Evolutionary conservation across 768 basidiomycete genomes (phyloP).

Genomic region (Termitomyces titanicus): DNA sequence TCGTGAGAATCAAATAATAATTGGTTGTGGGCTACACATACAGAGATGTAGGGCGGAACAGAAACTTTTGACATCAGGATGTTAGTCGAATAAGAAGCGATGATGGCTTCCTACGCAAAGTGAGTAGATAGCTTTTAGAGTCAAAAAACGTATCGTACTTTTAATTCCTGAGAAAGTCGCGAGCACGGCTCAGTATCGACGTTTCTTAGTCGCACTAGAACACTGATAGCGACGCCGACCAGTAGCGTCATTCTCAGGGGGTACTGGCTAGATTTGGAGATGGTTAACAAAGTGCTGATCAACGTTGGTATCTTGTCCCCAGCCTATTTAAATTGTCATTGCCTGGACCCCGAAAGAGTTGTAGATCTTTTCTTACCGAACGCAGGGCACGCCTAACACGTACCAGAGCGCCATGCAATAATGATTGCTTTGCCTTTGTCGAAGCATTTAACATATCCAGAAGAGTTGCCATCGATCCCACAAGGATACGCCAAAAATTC

Average conservation of each 20-base stretch:
- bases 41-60: slow-evolving; percentile 57
- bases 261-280: slow-evolving; percentile 44
- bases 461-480: slow-evolving; percentile 54
- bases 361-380: slow-evolving; percentile 38
- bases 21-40: slow-evolving; percentile 25
- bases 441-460: slow-evolving; percentile 59
- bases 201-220: slow-evolving; percentile 63
- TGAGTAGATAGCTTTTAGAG: background rate
- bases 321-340: slow-evolving; percentile 24
- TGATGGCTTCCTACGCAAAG: slow-evolving; percentile 45
- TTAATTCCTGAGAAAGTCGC: slow-evolving; percentile 41
- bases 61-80: slow-evolving; percentile 67
- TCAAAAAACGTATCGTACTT: slow-evolving; percentile 30
- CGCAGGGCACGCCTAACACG: slow-evolving; percentile 65
- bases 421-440: slow-evolving; percentile 48
- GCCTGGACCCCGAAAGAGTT: background rate
- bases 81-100: slow-evolving; percentile 53
- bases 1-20: slow-evolving; percentile 1
- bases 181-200: slow-evolving; percentile 39
- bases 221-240: slow-evolving; percentile 67
- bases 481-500: slow-evolving; percentile 47
- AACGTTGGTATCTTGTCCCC: slow-evolving; percentile 42
- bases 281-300: slow-evolving; percentile 49
- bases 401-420: slow-evolving; percentile 60
- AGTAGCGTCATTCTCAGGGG: slow-evolving; percentile 44